Conservation (phyloP, 1,139 yeast genomes). For the Yamadazyma trypodendri region DNA sequence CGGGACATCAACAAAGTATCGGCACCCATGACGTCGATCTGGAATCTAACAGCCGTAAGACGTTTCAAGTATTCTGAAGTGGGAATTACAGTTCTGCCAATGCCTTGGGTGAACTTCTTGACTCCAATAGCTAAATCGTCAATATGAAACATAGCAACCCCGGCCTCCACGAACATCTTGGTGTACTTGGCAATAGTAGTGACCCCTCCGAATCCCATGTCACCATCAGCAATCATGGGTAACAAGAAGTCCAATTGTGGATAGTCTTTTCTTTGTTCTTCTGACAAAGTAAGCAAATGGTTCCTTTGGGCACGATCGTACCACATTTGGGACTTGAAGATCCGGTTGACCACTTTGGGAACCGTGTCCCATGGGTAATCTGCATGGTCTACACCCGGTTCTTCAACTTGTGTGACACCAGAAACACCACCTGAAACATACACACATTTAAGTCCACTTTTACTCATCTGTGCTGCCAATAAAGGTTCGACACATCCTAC, state of each 20-base stretch:
- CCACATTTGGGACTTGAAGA: constrained; percentile 57
- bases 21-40: constrained; percentile 65
- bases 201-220: constrained; percentile 68
- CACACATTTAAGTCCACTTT: constrained; percentile 48
- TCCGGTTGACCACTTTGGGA: constrained; percentile 60
- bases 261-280: constrained; percentile 22
- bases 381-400: constrained; percentile 18
- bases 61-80: constrained; percentile 57
- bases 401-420: constrained; percentile 15
- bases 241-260: constrained; percentile 49
- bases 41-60: constrained; percentile 58
- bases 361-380: constrained; percentile 52
- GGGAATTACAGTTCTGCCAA: constrained; percentile 64
- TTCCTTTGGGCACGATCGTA: constrained; percentile 55
- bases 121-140: constrained; percentile 69
- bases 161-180: constrained; percentile 61
- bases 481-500: constrained; percentile 64
- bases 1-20: constrained; percentile 60
- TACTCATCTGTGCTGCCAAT: constrained; percentile 53
- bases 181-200: constrained; percentile 65
- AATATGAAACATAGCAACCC: constrained; percentile 64
- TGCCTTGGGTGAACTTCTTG: constrained; percentile 63
- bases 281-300: constrained; percentile 35
- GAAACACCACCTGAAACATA: constrained; percentile 68
- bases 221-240: constrained; percentile 68